Conservation (phyloP, 345 rosid genomes). For the Physaria fendleri region DNA sequence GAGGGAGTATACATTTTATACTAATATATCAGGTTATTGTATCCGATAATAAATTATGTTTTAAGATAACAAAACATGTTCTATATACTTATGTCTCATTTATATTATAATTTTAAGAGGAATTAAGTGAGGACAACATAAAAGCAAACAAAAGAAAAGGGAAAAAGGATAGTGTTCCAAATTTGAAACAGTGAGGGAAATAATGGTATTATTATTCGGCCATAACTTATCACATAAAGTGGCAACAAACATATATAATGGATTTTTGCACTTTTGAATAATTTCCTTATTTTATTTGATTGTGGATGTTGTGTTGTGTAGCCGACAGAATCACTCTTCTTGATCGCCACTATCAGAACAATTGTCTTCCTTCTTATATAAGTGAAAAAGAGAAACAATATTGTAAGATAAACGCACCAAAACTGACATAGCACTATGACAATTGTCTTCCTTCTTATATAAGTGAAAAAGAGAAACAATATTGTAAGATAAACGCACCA, state of each 20-base stretch:
- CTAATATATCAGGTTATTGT: too few species aligned
- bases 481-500: conserved; percentile 13
- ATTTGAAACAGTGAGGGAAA: conserved; percentile 11
- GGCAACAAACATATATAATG: conserved; percentile 26
- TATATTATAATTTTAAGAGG: too few species aligned
- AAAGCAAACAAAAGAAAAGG: background rate
- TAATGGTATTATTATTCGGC: conserved; percentile 23
- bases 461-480: conserved; percentile 10
- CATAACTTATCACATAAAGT: conserved; percentile 22
- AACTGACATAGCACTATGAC: conserved; percentile 42
- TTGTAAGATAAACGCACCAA: conserved; percentile 17
- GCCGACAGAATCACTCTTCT: conserved; percentile 31
- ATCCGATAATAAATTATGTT: too few species aligned
- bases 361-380: conserved; percentile 23
- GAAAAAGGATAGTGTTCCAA: conserved; percentile 23
- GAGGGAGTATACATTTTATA: too few species aligned
- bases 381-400: conserved; percentile 10
- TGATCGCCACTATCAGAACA: conserved; percentile 42
- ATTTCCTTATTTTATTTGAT: conserved; percentile 16
- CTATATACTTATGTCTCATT: too few species aligned
- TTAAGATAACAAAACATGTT: too few species aligned
- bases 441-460: conserved; percentile 24
- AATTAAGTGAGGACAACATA: background rate
- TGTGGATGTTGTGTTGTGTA: conserved; percentile 15
- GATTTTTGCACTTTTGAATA: conserved; percentile 13